Percentiles rank a stretch among this genome's conserved stretches.
phyloP scores from a whole-genome alignment of 805 yeast species.

The Candida wancherniae region DNA sequence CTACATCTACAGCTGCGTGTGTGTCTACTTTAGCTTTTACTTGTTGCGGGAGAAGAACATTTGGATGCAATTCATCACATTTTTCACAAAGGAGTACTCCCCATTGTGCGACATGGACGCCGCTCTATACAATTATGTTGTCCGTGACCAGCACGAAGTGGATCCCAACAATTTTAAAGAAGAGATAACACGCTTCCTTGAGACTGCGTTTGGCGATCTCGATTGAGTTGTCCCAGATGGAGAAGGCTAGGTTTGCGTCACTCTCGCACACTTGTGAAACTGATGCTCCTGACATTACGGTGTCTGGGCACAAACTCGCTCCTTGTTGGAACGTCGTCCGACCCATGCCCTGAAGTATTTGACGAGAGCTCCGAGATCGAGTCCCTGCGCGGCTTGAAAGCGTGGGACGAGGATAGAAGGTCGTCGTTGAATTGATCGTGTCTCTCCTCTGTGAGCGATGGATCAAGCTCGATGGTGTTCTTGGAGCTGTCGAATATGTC shows the following conservation, averaged over 20 bases:
- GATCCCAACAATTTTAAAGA: constrained; percentile 3
- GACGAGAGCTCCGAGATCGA: background rate
- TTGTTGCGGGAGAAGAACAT: constrained; percentile 20
- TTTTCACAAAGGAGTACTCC: constrained; percentile 13
- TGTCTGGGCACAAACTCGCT: no score
- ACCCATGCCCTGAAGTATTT: background rate
- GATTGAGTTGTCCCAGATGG: constrained; percentile 3
- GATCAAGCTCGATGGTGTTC: background rate
- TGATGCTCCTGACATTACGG: constrained; percentile 15
- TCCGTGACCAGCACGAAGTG: constrained; percentile 1
- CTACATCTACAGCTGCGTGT: constrained; percentile 18
- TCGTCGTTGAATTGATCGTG: no score
- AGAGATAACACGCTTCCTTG: no score
- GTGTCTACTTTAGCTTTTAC: constrained; percentile 19
- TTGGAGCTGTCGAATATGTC: background rate
- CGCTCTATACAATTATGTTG: constrained; percentile 7
- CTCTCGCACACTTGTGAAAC: constrained; percentile 16
- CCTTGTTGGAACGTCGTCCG: constrained; percentile 2
- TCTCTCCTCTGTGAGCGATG: no score
- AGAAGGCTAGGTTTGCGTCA: constrained; percentile 1
- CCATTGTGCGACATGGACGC: constrained; percentile 7
- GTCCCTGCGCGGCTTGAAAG: background rate
- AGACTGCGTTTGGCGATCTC: constrained; percentile 1
- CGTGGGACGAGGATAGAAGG: no score
- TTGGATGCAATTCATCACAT: constrained; percentile 24